Evolutionary conservation across 495 filamentous ascomycete species (phyloP).

Genomic region (Tuber brumale): DNA sequence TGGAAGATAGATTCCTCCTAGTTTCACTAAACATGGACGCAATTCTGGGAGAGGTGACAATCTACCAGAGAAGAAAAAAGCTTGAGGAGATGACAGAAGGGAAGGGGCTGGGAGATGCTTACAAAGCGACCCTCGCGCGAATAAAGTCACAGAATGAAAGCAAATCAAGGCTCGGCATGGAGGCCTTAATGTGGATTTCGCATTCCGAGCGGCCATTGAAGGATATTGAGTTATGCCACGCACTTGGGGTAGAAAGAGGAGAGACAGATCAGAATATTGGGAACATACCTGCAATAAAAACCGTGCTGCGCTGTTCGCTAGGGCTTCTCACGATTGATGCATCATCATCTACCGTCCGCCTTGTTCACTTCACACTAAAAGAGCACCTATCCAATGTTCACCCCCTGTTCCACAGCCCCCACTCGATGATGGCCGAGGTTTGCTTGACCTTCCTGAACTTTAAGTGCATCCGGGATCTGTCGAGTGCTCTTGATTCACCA

Average conservation of each 20-base stretch:
- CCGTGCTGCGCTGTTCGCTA: not conserved
- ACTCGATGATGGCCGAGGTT: not conserved
- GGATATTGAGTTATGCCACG: not conserved
- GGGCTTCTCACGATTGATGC: not conserved
- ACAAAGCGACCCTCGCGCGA: not conserved
- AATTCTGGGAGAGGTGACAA: not conserved
- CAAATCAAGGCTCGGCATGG: not conserved
- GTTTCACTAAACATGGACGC: not conserved
- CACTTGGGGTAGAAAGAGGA: not conserved
- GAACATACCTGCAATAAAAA: not conserved
- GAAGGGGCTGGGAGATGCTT: not conserved
- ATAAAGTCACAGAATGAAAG: not conserved
- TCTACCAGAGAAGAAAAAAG: not conserved
- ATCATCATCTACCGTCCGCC: not conserved
- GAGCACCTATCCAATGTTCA: not conserved
- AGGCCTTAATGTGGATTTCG: not conserved
- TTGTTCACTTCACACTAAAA: not conserved
- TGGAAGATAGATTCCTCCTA: not conserved
- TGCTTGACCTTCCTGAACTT: not conserved
- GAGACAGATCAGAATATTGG: not conserved
- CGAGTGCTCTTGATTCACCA: not conserved
- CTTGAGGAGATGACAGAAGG: not conserved
- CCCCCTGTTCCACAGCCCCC: not conserved
- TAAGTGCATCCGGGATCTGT: not conserved
- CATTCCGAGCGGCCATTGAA: not conserved